Base-by-base conservation (phyloP, 2,329 filamentous ascomycete species). In the Zelopaecilomyces penicillatus region DNA sequence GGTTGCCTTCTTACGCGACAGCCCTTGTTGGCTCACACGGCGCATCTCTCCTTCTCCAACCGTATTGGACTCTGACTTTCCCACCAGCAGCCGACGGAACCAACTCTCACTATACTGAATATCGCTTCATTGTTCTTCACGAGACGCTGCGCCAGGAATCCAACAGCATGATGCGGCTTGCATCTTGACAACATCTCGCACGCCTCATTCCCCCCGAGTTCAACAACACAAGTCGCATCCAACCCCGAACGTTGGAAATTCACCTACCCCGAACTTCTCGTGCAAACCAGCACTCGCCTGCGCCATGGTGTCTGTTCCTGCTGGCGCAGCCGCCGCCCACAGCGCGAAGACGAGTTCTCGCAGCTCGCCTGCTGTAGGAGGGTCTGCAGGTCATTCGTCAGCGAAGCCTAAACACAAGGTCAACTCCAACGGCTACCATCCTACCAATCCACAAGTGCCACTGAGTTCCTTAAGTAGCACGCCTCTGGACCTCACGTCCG, bases 401-500 rank as follows among this genome's bases (percentile, higher is more conserved):
- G 62, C 67, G 41, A 76, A 76, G 51, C 56, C 71, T n/a, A 78
- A 76, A 53, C 58, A 66, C n/a, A 73, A 72, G 50, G 63, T 74
- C 55, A 73, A 73, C 56, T 68, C 73, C 40, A 77, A 78, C 55
- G 72, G 72, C 50, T 72, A 74, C 45, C 71, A 76, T 50, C 68
- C 73, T 7, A 54, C 68, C 31, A 77, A 76, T 47, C 62, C 71
- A 4, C 71, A 72, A 41, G 62, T 66, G 35, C 72, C 74, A 9
- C 66, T 81, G 34, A 80, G 76, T 55, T 71, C 75, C 30, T 69
- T 81, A 68, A 66, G 65, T 35, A 80, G 75, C 53, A 50, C 69
- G 47, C 80, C 88, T 39, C 72, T 98, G 49, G 90, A 97, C 58
- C 70, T 97, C 55, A 81, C 80, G 41, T 95, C 88, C 1, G 93